phyloP scores from a whole-genome alignment of 2,329 filamentous ascomycete species.

The Colletotrichum sp. region DNA sequence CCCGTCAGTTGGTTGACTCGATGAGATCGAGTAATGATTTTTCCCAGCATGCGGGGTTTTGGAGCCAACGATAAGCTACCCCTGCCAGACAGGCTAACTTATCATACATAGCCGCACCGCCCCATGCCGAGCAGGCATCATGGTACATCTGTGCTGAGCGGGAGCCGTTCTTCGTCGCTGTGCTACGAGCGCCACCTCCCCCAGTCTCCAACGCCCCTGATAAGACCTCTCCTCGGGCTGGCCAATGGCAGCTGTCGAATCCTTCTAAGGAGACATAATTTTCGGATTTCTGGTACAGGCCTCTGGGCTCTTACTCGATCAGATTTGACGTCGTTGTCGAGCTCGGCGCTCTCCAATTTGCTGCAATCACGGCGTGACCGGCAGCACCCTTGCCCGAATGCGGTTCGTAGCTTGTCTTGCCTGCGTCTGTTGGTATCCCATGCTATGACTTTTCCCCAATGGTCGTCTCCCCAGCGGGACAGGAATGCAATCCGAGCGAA shows the following conservation, averaged over 20 bases:
- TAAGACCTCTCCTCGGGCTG: conserved; percentile 5
- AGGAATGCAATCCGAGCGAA: neutral
- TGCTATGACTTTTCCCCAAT: neutral
- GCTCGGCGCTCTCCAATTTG: neutral
- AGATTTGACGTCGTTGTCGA: conserved; percentile 15
- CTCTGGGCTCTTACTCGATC: conserved; percentile 16
- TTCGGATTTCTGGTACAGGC: neutral
- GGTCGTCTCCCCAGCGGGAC: neutral
- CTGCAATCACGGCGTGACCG: conserved; percentile 20
- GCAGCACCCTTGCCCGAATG: conserved; percentile 4
- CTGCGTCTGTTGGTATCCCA: neutral
- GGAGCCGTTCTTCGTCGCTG: conserved; percentile 6
- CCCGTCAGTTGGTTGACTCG: conserved; percentile 24
- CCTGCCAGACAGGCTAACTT: conserved; percentile 14
- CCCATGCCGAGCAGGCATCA: conserved; percentile 1
- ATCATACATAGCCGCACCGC: conserved; percentile 13
- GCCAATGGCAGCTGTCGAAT: neutral
- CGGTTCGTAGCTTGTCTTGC: conserved; percentile 3
- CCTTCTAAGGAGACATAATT: neutral
- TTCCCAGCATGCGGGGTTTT: conserved; percentile 20
- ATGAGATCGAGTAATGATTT: conserved; percentile 33
- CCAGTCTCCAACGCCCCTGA: neutral
- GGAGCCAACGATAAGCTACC: conserved; percentile 17
- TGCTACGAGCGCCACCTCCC: neutral
- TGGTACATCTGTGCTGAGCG: neutral